Base-by-base conservation (phyloP, 768 basidiomycete genomes). In the Mrakia gelida region DNA sequence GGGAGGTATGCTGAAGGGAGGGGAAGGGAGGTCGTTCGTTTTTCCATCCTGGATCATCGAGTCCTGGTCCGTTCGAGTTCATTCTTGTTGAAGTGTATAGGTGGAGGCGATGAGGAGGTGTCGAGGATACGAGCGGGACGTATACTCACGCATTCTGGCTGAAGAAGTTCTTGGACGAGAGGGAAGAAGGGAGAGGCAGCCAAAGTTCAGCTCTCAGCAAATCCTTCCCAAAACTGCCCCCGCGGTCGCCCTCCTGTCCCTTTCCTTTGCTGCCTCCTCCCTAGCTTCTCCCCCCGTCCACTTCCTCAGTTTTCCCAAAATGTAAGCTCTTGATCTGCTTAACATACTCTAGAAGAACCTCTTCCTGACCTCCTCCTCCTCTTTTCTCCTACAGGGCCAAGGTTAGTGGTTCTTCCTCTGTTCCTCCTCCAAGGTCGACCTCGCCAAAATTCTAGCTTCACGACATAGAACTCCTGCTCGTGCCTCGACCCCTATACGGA, bases 311-410 rank as follows among this genome's bases (percentile, higher is more conserved):
- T 67, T 41, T 41, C 63, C 59, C 59, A 70, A 70, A 70, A 70
- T 70, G 67, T 70, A 43, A 38, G 67, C 34, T 21, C 26, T 9
- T 1, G 1, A 43, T 41, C 11, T 41, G 26, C 34, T 6, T 34
- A n/a, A n/a, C 30, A 1, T 23, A 34, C 26, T 13, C 56, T 34
- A 10, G 59, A 38, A 61, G 21, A 13, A 28, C n/a, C 23, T 6
- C 72, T 1, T 26, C 21, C 71, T 54, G 30, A 32, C 23, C 72
- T 34, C 72, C 23, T 32, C 15, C 28, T 18, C 16, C 49, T 18
- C 13, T 32, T 34, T 61, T 26, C 54, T 26, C 30, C 10, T 32
- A 13, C 56, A 73, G 72, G 72, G 72, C 72, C 56, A 73, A 73
- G 38, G 72, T 73, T 26, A 59, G 72, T 73, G 9, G 45, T 15